Evolutionary conservation across 208 protist genomes (phyloP), one percentile per base, ranked within the genome.

Genomic region (Kentomonas sorsogonicus): DNA sequence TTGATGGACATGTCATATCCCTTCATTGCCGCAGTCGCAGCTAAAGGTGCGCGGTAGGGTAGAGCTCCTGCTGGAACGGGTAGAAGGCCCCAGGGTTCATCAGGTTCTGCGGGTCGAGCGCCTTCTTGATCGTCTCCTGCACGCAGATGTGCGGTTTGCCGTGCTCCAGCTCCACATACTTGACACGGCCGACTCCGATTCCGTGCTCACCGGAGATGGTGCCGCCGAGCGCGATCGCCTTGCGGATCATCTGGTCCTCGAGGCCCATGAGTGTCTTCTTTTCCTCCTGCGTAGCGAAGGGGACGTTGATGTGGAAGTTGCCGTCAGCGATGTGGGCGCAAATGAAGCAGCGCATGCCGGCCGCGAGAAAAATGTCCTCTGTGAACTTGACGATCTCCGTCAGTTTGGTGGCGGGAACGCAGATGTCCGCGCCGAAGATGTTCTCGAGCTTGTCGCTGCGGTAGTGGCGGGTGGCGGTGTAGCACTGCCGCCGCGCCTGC

Each of bases 41-140:
- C 22, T 60, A 80, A 30, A 86, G 47, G 41, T 81, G 62, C 0
- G 69, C 59, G 4, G 67, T 74, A 0, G 68, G 73, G 60, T 68
- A 80, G 43, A 80, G 29, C 23, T 31, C 34, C 53, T 78, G 70
- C 53, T 89, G 74, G 27, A 47, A 43, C 4, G 72, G 77, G 56
- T 95, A 89, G 40, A 95, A 74, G 50, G 79, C 77, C 7, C 83
- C 86, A 7, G 89, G 84, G 61, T 96, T 96, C 77, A 97, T 86
- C 58, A 95, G 65, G 39, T 89, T 87, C 13, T 83, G 60, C 56
- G 82, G 84, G 63, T 96, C 93, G 26, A 97, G 67, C 20, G 84
- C 72, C 33, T 31, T 53, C 65, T 97, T 97, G 46, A 97, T 79
- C 18, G 53, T 51, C 63, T 76, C 67, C 88, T 95, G 93, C 50